Evolutionary conservation across 1,284 basidiomycete species (phyloP), one percentile per base, ranked within the genome.

Genomic region (Ustilago xerochloae): DNA sequence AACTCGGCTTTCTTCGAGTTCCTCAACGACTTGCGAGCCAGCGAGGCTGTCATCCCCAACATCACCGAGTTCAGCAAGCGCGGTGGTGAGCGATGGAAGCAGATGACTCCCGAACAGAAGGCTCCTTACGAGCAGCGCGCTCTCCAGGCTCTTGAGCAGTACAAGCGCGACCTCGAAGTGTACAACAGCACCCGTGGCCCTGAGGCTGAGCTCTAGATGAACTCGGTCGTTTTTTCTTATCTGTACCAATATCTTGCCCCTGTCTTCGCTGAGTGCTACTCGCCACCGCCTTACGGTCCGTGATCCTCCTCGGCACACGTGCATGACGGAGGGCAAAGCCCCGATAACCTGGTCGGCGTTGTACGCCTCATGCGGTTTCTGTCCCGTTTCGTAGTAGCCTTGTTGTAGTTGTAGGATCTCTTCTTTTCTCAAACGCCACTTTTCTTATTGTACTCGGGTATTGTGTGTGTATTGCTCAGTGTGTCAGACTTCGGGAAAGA

Each of bases 1-100:
- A 59, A 63, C 43, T 61, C 70, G 47, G 73, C 82, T 47, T 83
- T 76, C 66, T 78, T 80, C 63, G 63, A 63, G 45, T 82, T 73
- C 65, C 56, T 81, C 48, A 71, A 65, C 60, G 75, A 83, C 26
- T 60, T 72, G 36, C 68, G 80, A 15, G 63, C 67, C 32, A 63
- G 60, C 50, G 60, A 64, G 57, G 13, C 61, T 10, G 51, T 55
- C n/a, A 63, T 51, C 46, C 55, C 65, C 62, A 50, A 63, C 60
- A 67, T 73, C 54, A 65, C 61, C 45, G 75, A 77, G 45, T 63
- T 77, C 49, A 57, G 62, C 41, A 74, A 64, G 60, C 50, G 67
- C 13, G 74, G 72, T 20, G 75, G 77, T 46, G 71, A 72, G 52
- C 52, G 56, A 30, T 81, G 79, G 79, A 75, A 79, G 62, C 28